Percentiles rank a stretch among this genome's conserved stretches.
phyloP scores from a whole-genome alignment of 2,329 filamentous ascomycete species.

The Coniella lustricola region DNA sequence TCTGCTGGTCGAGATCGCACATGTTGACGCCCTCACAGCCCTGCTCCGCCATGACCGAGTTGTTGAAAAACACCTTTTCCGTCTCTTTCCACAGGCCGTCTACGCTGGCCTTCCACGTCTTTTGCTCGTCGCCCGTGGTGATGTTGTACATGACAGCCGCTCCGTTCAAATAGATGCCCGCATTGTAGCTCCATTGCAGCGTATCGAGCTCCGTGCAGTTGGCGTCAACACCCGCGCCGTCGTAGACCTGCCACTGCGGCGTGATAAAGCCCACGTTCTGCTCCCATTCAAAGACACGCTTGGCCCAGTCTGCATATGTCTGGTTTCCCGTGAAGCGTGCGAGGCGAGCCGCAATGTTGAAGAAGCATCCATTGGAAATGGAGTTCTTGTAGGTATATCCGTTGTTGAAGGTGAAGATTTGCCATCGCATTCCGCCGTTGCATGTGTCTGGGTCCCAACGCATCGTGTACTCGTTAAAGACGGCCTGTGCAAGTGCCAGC shows the following conservation, averaged over 20 bases:
- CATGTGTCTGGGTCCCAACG: slow-evolving; percentile 65
- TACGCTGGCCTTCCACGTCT: slow-evolving; percentile 50
- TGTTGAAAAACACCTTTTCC: slow-evolving; percentile 48
- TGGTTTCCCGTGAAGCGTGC: slow-evolving; percentile 71
- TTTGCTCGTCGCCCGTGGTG: slow-evolving; percentile 36
- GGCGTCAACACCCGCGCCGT: slow-evolving; percentile 41
- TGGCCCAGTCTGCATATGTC: slow-evolving; percentile 72
- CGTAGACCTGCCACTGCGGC: slow-evolving; percentile 47
- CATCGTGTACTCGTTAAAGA: slow-evolving; percentile 69
- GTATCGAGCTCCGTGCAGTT: slow-evolving; percentile 47
- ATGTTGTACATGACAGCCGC: slow-evolving; percentile 57
- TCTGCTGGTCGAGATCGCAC: slow-evolving; percentile 66
- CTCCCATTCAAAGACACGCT: slow-evolving; percentile 63
- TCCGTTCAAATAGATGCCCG: slow-evolving; percentile 58
- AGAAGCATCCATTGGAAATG: slow-evolving; percentile 63
- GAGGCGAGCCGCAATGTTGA: slow-evolving; percentile 63
- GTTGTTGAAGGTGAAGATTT: slow-evolving; percentile 71
- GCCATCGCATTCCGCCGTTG: slow-evolving; percentile 74
- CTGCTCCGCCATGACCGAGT: slow-evolving; percentile 54
- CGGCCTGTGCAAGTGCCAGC: slow-evolving; percentile 70
- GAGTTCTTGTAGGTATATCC: slow-evolving; percentile 65
- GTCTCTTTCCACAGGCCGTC: slow-evolving; percentile 49
- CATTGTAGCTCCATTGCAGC: slow-evolving; percentile 64
- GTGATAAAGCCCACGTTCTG: slow-evolving; percentile 48
- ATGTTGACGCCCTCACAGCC: slow-evolving; percentile 54